Conservation (phyloP, 148 eudicot species). For the Camellia lanceoleosa region DNA sequence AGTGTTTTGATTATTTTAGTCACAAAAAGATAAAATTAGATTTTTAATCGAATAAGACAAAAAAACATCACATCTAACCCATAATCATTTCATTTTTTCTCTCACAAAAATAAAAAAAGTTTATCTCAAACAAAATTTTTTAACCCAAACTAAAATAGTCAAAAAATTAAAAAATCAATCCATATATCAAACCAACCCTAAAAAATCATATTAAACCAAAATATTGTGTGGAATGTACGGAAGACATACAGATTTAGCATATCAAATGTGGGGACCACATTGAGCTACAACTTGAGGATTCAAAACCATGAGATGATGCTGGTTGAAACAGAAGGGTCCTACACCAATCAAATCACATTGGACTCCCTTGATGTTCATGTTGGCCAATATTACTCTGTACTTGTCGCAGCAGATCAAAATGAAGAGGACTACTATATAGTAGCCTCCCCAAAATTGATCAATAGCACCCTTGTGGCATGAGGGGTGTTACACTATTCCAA, state of each 20-base stretch:
- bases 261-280: slow-evolving; percentile 31
- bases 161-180: too few species aligned
- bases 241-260: slow-evolving; percentile 44
- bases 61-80: too few species aligned
- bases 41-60: too few species aligned
- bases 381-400: slow-evolving; percentile 47
- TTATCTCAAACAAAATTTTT: too few species aligned
- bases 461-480: slow-evolving; percentile 20
- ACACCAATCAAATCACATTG: slow-evolving; percentile 31
- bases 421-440: slow-evolving; percentile 33
- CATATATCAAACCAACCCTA: too few species aligned
- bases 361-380: slow-evolving; percentile 45
- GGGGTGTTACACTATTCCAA: slow-evolving; percentile 34
- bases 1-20: too few species aligned
- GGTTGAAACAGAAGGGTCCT: slow-evolving; percentile 47
- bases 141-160: too few species aligned
- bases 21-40: too few species aligned
- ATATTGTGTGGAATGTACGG: slow-evolving; percentile 17
- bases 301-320: slow-evolving; percentile 38
- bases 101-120: too few species aligned
- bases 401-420: slow-evolving; percentile 35
- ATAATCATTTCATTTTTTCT: too few species aligned
- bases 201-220: too few species aligned
- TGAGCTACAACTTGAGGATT: slow-evolving; percentile 39
- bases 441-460: slow-evolving; percentile 29